Evolutionary conservation across 352 stramenopile genomes (phyloP), one percentile per base, ranked within the genome.

Genomic region (Blastocystis hominis): DNA sequence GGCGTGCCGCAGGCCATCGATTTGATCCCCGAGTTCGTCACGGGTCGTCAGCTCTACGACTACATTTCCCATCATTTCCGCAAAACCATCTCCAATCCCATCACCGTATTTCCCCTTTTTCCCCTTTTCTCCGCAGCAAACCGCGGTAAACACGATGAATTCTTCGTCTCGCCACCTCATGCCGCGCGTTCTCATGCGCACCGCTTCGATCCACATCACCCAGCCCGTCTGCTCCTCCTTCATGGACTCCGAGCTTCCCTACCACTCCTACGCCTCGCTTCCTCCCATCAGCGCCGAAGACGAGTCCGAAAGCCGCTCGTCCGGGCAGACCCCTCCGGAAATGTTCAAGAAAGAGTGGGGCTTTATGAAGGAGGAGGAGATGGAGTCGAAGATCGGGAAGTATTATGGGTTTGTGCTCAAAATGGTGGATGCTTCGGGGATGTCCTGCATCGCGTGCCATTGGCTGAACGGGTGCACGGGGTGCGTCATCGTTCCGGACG

Each of bases 381-480:
- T 84, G 17, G 44, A 84, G 50, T 34, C 38, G 34, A 50, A 84
- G 17, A 66, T 84, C 34, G 34, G 20, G 6, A 20, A 44, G 13
- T 2, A 34, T 1, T 84, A 84, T 17, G 93, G 93, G 0, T 95
- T 95, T 89, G 94, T 92, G 46, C 89, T 95, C 20, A 91, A 92
- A 0, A 90, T 94, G 89, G 93, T 95, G 30, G 94, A 92, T 1
- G 93, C 91, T 30, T 90, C 93, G 88, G 93, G 93, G 13, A 90
- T 92, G n/a, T 92, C 92, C 24, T 96, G 93, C 63, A 94, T 92
- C 59, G 90, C 92, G n/a, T 96, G 93, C 75, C 92, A 94, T 54
- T 96, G 93, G 93, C 89, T 95, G 0, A 90, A 94, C 86, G 92
- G 92, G 1, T 96, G 93, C 78, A 90, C 94, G 7, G 93, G 93